phyloP scores from a whole-genome alignment of 306 rosid species.

The Quercus engelmannii region DNA sequence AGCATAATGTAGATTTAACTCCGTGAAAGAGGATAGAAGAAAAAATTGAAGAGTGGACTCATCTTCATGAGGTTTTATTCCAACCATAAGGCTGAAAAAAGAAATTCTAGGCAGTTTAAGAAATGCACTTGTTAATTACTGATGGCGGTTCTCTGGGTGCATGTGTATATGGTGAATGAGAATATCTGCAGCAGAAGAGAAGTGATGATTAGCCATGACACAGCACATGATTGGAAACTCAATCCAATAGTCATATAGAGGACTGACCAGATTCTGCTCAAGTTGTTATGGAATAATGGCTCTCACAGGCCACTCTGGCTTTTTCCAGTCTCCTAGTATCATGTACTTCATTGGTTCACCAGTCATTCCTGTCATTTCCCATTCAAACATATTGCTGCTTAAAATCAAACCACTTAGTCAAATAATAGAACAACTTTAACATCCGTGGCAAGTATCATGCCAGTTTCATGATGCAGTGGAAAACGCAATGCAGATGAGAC shows the following conservation, averaged over 20 bases:
- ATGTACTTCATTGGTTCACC: neutral
- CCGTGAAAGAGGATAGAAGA: neutral
- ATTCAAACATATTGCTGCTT: too few species aligned
- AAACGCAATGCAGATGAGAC: too few species aligned
- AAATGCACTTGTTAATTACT: neutral
- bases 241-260: neutral
- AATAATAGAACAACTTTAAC: too few species aligned
- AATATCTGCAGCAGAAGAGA: neutral
- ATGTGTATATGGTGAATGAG: neutral
- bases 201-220: neutral
- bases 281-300: neutral
- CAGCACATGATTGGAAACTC: neutral
- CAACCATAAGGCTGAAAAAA: neutral
- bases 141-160: neutral
- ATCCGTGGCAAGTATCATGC: too few species aligned
- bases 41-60: neutral
- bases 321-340: neutral
- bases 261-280: neutral
- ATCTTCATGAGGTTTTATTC: neutral
- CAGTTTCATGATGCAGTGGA: too few species aligned
- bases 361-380: too few species aligned
- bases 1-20: neutral
- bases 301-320: neutral
- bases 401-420: too few species aligned
- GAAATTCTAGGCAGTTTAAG: neutral